Base-by-base conservation (phyloP, 139 green algal species). In the Eudorina sp. region DNA sequence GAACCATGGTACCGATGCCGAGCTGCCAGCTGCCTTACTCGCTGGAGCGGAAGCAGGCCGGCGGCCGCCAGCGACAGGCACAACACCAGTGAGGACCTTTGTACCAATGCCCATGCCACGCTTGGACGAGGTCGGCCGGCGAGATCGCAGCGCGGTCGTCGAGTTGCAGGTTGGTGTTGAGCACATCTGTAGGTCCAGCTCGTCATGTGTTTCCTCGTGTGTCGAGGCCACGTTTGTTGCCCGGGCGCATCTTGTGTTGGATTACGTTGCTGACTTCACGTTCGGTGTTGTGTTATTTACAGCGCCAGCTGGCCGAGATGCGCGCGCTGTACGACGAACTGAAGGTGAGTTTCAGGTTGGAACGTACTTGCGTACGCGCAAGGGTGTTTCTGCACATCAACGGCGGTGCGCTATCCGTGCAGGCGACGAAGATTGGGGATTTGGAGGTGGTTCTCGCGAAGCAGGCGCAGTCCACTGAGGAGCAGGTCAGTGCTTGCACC, bases 161-260 rank as follows among this genome's bases (percentile, higher is more conserved):
- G 64, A 87, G 23, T 36, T 87, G 45, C 81, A 86, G 80, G 75
- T 83, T n/a, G n/a, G n/a, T n/a, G n/a, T n/a, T n/a, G n/a, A n/a
- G n/a, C n/a, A n/a, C n/a, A n/a, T n/a, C n/a, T n/a, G n/a, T n/a
- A n/a, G n/a, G n/a, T n/a, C n/a, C n/a, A n/a, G n/a, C n/a, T n/a
- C n/a, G n/a, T n/a, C n/a, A n/a, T n/a, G n/a, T n/a, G n/a, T n/a
- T n/a, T n/a, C n/a, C n/a, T n/a, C n/a, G n/a, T n/a, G n/a, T n/a
- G n/a, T n/a, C n/a, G n/a, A n/a, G n/a, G n/a, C n/a, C n/a, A n/a
- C n/a, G n/a, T n/a, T n/a, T n/a, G n/a, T n/a, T n/a, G n/a, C n/a
- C n/a, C n/a, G n/a, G n/a, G n/a, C n/a, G n/a, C n/a, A n/a, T n/a
- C n/a, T n/a, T n/a, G n/a, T n/a, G n/a, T n/a, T n/a, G n/a, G n/a